Evolutionary conservation across 352 stramenopile species (phyloP).

Genomic region (Phytophthora quininea): DNA sequence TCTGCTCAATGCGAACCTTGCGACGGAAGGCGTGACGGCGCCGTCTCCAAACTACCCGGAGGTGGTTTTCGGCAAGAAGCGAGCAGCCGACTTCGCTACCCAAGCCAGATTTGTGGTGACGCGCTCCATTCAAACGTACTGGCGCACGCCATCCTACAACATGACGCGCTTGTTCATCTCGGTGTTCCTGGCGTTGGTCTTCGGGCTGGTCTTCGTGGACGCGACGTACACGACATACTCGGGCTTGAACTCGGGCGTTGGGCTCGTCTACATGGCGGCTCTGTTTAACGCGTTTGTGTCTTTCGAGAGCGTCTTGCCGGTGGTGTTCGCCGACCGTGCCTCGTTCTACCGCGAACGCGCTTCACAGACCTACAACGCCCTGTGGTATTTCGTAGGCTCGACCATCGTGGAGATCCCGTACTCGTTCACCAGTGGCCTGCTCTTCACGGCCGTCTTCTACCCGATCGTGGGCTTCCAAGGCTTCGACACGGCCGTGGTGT

Average conservation of each 20-base stretch:
- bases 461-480: conserved; percentile 27
- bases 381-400: conserved; percentile 43
- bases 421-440: conserved; percentile 24
- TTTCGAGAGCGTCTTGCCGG: conserved; percentile 75
- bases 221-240: conserved; percentile 41
- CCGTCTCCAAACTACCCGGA: conserved; percentile 32
- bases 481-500: conserved; percentile 28
- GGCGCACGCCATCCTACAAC: conserved; percentile 70
- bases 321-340: conserved; percentile 78
- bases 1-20: conserved; percentile 21
- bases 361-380: conserved; percentile 77
- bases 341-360: conserved; percentile 70
- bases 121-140: conserved; percentile 35
- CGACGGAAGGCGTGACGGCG: conserved; percentile 34
- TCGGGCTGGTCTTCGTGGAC: conserved; percentile 58
- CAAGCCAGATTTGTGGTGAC: conserved; percentile 42
- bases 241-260: conserved; percentile 54
- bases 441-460: conserved; percentile 48
- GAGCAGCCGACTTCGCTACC: conserved; percentile 24
- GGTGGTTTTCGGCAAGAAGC: conserved; percentile 38
- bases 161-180: conserved; percentile 64
- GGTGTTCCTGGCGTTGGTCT: conserved; percentile 42
- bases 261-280: conserved; percentile 81
- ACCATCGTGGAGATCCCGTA: conserved; percentile 55
- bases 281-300: conserved; percentile 83